These are phyloP conservation scores for Tetrapyrgos nigripes DNA, from an alignment of 1,284 basidiomycete species.

Conservation along the genomic window DNA sequence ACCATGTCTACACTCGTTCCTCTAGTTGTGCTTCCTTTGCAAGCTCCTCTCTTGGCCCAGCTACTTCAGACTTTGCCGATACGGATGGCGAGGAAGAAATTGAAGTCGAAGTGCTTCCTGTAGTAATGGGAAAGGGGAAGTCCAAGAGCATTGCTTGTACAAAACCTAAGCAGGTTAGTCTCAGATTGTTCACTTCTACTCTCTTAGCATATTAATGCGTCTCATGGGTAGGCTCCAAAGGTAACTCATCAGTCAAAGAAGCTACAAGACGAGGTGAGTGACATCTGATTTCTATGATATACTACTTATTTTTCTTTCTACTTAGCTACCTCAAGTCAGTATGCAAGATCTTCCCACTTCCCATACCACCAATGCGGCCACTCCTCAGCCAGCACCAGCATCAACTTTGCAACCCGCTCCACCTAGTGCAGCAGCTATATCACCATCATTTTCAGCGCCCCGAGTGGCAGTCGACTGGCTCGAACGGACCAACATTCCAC, in stretches of 20 bases:
- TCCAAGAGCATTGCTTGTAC: too few relatives aligned
- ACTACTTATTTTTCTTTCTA: neutral
- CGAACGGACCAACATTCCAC: neutral
- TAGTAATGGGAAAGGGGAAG: neutral
- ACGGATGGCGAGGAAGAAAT: neutral
- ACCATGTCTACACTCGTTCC: neutral
- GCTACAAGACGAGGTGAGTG: neutral
- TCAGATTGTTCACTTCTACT: too few relatives aligned
- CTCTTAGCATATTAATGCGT: too few relatives aligned
- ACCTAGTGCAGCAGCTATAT: too few relatives aligned
- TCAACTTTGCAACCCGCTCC: neutral
- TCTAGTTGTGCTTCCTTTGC: neutral
- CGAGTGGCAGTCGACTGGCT: neutral
- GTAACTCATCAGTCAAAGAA: neutral
- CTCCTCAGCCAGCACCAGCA: neutral
- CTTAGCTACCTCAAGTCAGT: neutral
- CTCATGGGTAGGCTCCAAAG: too few relatives aligned
- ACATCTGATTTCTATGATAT: neutral
- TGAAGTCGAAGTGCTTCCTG: neutral
- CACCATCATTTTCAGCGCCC: too few relatives aligned
- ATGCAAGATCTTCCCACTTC: neutral
- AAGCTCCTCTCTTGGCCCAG: neutral
- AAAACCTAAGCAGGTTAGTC: too few relatives aligned
- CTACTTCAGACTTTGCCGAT: neutral
- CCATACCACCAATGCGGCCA: neutral